A percentile compares a stretch with the other conserved stretches of the same genome.
Conservation (phyloP, 768 basidiomycete genomes). For the Naganishia onofrii region DNA sequence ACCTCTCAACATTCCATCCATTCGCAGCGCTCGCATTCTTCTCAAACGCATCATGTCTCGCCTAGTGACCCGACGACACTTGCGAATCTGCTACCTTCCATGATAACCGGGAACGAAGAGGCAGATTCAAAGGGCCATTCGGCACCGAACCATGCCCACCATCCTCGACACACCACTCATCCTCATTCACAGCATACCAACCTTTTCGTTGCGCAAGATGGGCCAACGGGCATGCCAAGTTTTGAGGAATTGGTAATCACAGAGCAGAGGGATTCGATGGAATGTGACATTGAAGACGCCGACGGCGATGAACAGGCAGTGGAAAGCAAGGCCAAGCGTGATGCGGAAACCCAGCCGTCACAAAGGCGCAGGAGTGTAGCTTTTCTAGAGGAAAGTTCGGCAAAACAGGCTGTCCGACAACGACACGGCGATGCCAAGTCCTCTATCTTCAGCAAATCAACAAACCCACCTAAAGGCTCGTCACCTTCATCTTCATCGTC, state of each 20-base stretch:
- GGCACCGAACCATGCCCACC: background rate
- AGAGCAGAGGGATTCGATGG: constrained; percentile 24
- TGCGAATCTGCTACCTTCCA: background rate
- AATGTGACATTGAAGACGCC: constrained; percentile 23
- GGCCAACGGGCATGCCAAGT: constrained; percentile 6
- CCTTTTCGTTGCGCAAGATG: constrained; percentile 20
- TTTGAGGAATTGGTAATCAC: constrained; percentile 16
- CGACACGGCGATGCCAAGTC: background rate
- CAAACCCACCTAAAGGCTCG: background rate
- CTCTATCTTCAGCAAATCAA: background rate
- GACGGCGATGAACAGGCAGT: background rate
- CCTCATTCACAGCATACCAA: constrained; percentile 26
- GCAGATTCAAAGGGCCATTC: background rate
- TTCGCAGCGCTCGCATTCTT: constrained; percentile 18
- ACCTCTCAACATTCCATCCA: constrained; percentile 15
- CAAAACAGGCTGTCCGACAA: background rate
- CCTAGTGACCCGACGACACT: constrained; percentile 11
- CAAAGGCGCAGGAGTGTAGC: background rate
- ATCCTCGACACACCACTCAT: background rate
- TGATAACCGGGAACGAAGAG: background rate
- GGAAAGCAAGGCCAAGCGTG: background rate
- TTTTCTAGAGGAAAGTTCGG: constrained; percentile 9
- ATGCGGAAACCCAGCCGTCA: background rate
- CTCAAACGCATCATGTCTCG: constrained; percentile 20
- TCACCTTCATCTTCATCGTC: background rate